A percentile compares a stretch with the other conserved stretches of the same genome.
phyloP scores from a whole-genome alignment of 2,329 filamentous ascomycete species.

The Fusarium burgessii region DNA sequence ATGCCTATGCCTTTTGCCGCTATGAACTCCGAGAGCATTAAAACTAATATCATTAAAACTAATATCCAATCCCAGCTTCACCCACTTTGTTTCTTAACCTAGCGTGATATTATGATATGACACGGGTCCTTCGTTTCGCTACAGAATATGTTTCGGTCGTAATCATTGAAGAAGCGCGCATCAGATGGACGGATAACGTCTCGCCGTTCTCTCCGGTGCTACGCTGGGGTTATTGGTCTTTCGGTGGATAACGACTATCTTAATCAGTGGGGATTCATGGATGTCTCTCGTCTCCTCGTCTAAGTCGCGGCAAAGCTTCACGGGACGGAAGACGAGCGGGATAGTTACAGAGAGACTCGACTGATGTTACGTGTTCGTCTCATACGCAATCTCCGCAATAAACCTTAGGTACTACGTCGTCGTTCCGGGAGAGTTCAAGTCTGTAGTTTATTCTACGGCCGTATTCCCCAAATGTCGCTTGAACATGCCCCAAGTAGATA shows the following conservation, averaged over 20 bases:
- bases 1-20: not conserved
- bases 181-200: constrained; percentile 26
- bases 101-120: constrained; percentile 7
- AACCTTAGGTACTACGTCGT: constrained; percentile 12
- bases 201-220: constrained; percentile 22
- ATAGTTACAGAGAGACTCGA: not conserved
- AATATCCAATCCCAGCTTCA: constrained; percentile 1
- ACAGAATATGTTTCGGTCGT: constrained; percentile 13
- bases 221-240: constrained; percentile 10
- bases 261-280: not conserved
- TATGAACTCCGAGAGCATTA: constrained; percentile 9
- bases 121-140: constrained; percentile 20
- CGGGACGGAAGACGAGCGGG: not conserved
- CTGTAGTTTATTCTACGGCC: not conserved
- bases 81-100: constrained; percentile 10
- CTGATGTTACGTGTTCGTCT: constrained; percentile 26
- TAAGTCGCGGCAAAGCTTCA: constrained; percentile 4
- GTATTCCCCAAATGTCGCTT: constrained; percentile 14
- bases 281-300: not conserved
- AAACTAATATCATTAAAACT: constrained; percentile 4
- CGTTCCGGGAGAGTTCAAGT: not conserved
- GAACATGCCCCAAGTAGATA: constrained; percentile 1
- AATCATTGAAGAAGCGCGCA: constrained; percentile 9
- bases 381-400: constrained; percentile 29
- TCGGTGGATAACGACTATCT: constrained; percentile 26